A percentile compares a stretch with the other conserved stretches of the same genome.
phyloP scores from a whole-genome alignment of 441 rosid genomes.

The Hypseocharis bilobata region DNA sequence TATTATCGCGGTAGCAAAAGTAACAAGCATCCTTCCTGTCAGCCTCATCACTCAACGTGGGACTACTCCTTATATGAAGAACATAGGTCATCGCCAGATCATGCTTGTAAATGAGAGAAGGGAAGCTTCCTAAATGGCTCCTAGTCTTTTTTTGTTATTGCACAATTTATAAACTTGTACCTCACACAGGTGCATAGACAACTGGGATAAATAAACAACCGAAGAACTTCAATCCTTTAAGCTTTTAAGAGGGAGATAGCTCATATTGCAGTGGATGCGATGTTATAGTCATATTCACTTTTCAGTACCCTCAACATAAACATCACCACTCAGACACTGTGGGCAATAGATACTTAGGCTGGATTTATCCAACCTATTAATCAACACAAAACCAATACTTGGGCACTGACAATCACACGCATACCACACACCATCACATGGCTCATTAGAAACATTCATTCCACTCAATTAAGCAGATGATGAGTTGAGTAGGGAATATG shows the following conservation, averaged over 20 bases:
- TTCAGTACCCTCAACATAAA: not conserved
- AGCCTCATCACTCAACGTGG: not conserved
- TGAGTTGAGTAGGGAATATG: not conserved
- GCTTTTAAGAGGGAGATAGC: not conserved
- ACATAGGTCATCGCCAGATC: too few relatives aligned
- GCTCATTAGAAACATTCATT: not conserved
- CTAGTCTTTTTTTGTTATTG: not conserved
- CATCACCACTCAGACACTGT: too few relatives aligned
- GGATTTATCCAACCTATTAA: not conserved
- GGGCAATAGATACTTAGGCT: not conserved
- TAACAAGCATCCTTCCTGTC: not conserved
- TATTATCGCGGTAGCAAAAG: not conserved
- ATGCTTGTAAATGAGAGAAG: too few relatives aligned
- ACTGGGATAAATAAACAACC: not conserved
- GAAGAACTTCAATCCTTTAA: not conserved
- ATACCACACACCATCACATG: conserved; percentile 1
- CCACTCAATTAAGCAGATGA: not conserved
- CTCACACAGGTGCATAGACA: not conserved
- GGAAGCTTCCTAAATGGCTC: not conserved
- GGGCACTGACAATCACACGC: not conserved
- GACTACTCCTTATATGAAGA: not conserved
- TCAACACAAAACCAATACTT: not conserved
- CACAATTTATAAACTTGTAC: not conserved
- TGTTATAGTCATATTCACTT: too few relatives aligned
- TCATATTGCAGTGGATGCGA: too few relatives aligned